A percentile compares a stretch with the other conserved stretches of the same genome.
Conservation (phyloP, 176 grass and related monocot genomes). For the Raddia guianensis region DNA sequence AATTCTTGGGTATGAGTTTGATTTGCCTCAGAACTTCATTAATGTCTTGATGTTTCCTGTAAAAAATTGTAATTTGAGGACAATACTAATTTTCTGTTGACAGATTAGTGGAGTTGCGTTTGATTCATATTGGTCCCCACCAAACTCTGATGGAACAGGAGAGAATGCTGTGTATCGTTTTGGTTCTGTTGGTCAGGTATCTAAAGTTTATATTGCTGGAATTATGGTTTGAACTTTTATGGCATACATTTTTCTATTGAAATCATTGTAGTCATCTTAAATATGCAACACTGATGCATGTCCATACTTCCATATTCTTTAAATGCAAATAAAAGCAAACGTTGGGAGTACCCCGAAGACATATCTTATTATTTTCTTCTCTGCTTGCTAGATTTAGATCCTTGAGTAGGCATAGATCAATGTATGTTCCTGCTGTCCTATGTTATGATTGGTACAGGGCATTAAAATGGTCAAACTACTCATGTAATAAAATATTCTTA, state of each 20-base stretch:
- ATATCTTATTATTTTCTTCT: not conserved
- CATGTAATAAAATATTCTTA: not conserved
- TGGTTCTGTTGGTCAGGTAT: constrained; percentile 98
- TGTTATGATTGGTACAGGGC: not conserved
- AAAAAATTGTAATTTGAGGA: constrained; percentile 22
- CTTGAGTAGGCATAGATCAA: constrained; percentile 2
- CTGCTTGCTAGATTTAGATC: not conserved
- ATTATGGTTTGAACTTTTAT: constrained; percentile 21
- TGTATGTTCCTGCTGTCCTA: not conserved
- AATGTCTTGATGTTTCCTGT: constrained; percentile 18
- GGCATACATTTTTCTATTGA: constrained; percentile 7
- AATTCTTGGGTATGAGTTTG: constrained; percentile 87
- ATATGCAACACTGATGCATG: not conserved
- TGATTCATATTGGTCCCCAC: constrained; percentile 92
- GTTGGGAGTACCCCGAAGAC: not conserved
- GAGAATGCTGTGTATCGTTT: constrained; percentile 89
- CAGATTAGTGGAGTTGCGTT: constrained; percentile 98
- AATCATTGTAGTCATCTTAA: constrained; percentile 1
- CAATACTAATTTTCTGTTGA: constrained; percentile 19
- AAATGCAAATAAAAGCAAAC: constrained; percentile 9
- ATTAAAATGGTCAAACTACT: not conserved
- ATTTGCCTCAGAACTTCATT: constrained; percentile 17
- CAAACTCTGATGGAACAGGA: constrained; percentile 79
- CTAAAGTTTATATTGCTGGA: constrained; percentile 14
- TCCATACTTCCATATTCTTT: not conserved